A percentile compares a stretch with the other conserved stretches of the same genome.
Evolutionary conservation across 768 basidiomycete species (phyloP).

Genomic region (Russula earlei): DNA sequence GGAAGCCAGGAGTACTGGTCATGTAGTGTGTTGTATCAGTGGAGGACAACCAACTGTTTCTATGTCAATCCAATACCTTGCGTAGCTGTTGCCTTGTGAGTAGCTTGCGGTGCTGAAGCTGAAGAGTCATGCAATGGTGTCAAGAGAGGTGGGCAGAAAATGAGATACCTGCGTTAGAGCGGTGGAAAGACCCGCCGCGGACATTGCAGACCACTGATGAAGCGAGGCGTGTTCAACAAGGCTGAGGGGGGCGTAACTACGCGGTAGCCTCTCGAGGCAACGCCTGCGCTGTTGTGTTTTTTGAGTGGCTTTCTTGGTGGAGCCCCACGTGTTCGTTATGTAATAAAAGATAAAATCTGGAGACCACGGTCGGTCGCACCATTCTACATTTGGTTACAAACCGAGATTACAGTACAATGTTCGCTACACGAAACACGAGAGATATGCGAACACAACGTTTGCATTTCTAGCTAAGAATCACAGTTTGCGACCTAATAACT

Average conservation of each 20-base stretch:
- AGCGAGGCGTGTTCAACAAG: not conserved
- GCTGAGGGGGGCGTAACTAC: too few relatives aligned
- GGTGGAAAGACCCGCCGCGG: not conserved
- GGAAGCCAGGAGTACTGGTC: conserved; percentile 80
- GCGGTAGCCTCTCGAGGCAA: too few relatives aligned
- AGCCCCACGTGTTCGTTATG: too few relatives aligned
- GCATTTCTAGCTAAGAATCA: not conserved
- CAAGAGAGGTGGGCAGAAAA: not conserved
- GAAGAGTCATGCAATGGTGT: not conserved
- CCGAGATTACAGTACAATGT: conserved; percentile 13
- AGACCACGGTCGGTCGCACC: too few relatives aligned
- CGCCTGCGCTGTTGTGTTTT: too few relatives aligned
- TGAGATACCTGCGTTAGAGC: not conserved
- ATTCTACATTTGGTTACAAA: conserved; percentile 10
- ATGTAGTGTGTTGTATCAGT: not conserved
- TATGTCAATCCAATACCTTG: conserved; percentile 17
- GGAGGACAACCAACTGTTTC: not conserved
- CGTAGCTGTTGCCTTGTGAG: conserved; percentile 14
- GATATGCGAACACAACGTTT: not conserved
- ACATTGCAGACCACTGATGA: not conserved
- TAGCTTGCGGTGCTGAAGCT: conserved; percentile 18
- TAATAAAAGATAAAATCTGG: too few relatives aligned
- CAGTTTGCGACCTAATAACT: not conserved
- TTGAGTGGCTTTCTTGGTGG: too few relatives aligned
- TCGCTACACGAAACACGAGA: conserved; percentile 4